Evolutionary conservation across 768 basidiomycete genomes (phyloP), one percentile per base, ranked within the genome.

Genomic region (Tylopilus sp.): DNA sequence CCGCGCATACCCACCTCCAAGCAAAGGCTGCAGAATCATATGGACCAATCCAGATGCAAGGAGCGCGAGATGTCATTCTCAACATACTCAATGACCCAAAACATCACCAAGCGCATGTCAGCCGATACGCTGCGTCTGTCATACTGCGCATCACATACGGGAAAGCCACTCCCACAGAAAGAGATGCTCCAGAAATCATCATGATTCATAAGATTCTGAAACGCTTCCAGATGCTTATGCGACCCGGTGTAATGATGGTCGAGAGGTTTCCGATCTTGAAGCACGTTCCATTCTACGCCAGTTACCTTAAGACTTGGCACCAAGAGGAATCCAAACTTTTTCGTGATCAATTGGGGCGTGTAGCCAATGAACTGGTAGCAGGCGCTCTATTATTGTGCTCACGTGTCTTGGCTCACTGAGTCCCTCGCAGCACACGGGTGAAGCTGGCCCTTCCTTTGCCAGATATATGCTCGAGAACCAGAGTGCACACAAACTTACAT

Each of bases 241-340:
- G 69, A 1, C 74, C 72, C 7, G 75, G 75, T 14, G 64, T 66
- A 14, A 52, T 70, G 37, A 45, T 70, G 16, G 63, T 76, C 19
- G 75, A 78, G 37, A 62, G 41, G 21, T 71, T 64, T 48, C 74
- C 76, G 0, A 55, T 72, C 51, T 56, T 76, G 19, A 67, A 64
- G 41, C 80, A 79, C 61, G 63, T 88, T 21, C 86, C 87, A 2
- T 82, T 82, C 21, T 86, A 85, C 56, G 67, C 82, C 5, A 74
- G 76, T n/a, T 77, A 83, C 53, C 70, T 88, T 10, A 72, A 77
- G 50, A 67, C 72, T 4, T 84, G 82, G 45, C 84, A 86, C 56
- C 61, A 59, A 6, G 82, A 84, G 45, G 84, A 85, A 56, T 71
- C 81, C 0, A 67, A 62, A 2, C 63, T 86, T 10, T 86, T 86